Base-by-base conservation (phyloP, 108 stramenopile species). In the Pseudonitzschia delicatissima region DNA sequence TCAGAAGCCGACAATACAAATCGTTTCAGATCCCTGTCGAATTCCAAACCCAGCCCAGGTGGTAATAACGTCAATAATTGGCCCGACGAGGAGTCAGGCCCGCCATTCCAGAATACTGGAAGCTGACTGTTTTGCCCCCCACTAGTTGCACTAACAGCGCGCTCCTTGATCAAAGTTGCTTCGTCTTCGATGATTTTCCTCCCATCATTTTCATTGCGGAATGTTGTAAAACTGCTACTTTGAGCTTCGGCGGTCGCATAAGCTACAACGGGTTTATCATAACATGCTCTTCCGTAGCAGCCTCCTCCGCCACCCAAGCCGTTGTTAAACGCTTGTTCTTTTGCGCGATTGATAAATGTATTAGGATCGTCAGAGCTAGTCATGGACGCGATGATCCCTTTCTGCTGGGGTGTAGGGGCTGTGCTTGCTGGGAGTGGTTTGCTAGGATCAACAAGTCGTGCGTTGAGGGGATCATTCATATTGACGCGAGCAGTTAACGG, bases 51-150 rank as follows among this genome's bases (percentile, higher is more conserved):
- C 52, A 87, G 67, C 9, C 91, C 91, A 18, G 77, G 81, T 26
- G 91, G 91, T 26, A 93, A 71, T 3, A 93, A 72, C 3, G 88
- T 73, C 13, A 90, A 76, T 1, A 93, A 67, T 44, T 86, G 84
- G 11, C 73, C 76, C 5, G 85, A 84, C 52, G 61, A 62, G 1
- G 82, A 75, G 3, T 77, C 67, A 3, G 57, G 53, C 4, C 75
- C 66, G 2, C 79, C 79, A 23, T 49, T 71, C 47, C 68, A 73
- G 31, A 79, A 79, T 40, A 42, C 8, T 13, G 66, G 68, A 31
- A 66, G 29, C 32, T 71, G 70, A 55, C 70, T 71, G 52, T 71
- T 62, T n/a, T 60, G 28, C 11, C 70, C 69, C 60, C 49, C 66
- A 28, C 29, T 50, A 39, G 37, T 48, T 18, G 49, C 64, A 61